Conservation (phyloP, 2,329 filamentous ascomycete species). For the Colletotrichum lindemuthianum region DNA sequence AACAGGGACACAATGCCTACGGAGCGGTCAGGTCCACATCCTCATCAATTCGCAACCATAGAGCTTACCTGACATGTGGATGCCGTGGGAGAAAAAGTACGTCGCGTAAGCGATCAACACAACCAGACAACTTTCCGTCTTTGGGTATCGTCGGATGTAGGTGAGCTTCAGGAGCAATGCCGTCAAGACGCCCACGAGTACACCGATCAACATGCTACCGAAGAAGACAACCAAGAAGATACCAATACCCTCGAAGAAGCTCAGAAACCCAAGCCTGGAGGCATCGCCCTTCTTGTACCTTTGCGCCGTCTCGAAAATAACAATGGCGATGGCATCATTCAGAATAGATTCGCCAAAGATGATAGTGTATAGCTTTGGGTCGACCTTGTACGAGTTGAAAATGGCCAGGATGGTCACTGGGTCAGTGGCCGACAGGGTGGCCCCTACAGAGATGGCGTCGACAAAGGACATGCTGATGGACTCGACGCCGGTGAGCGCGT, state of each 20-base stretch:
- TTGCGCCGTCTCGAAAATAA: constrained; percentile 97
- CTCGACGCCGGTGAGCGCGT: constrained; percentile 87
- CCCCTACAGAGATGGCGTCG: constrained; percentile 95
- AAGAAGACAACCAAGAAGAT: constrained; percentile 98
- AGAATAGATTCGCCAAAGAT: constrained; percentile 99
- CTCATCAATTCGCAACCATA: not conserved
- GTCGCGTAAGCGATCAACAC: constrained; percentile 94
- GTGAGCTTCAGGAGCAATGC: constrained; percentile 94
- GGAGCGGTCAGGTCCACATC: constrained; percentile 25
- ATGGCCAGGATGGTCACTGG: constrained; percentile 98
- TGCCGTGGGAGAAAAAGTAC: constrained; percentile 97
- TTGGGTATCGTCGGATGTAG: constrained; percentile 88
- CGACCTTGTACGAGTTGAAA: constrained; percentile 99
- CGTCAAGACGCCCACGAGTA: constrained; percentile 86
- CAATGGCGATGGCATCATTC: constrained; percentile 98
- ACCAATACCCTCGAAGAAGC: constrained; percentile 89
- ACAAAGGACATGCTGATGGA: constrained; percentile 89
- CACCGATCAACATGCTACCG: constrained; percentile 88
- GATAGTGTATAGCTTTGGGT: constrained; percentile 97
- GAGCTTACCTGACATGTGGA: constrained; percentile 89
- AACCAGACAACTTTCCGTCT: constrained; percentile 96
- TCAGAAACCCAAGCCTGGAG: constrained; percentile 79
- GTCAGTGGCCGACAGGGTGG: constrained; percentile 95
- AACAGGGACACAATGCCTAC: constrained; percentile 93
- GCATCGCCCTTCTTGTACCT: constrained; percentile 83